Base-by-base conservation (phyloP, 2,329 filamentous ascomycete species). In the Proliferodiscus dingleyae region DNA sequence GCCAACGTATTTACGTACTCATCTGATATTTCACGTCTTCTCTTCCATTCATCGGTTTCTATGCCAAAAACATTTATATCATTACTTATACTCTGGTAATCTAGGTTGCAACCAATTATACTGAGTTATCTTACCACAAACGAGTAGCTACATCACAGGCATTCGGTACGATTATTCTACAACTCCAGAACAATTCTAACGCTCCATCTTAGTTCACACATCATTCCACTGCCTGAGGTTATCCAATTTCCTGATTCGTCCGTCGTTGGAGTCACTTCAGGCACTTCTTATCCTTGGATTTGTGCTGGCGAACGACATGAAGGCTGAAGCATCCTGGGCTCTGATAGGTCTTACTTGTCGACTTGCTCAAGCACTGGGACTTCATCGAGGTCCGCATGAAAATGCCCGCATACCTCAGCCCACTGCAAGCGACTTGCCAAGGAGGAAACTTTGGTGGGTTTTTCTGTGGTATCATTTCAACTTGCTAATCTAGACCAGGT, bases 301-400 rank as follows among this genome's bases (percentile, higher is more conserved):
- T 51, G 79, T 81, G 2, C 67, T 84, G 2, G 66, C 83, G 21
- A 84, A 84, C 53, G 80, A 84, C 48, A 84, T 84, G 80, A 83
- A 83, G 57, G 80, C 80, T 1, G 80, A 84, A 56, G 80, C 78
- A 0, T 83, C 80, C 0, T 84, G 80, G 80, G 80, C 80, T 0
- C 61, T 84, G 43, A 72, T 81, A 41, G 80, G 80, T 1, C 71
- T 83, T 36, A 82, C 80, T 0, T 82, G 79, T 50, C 73, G 80
- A 21, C 69, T 84, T n/a, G 80, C 80, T 0, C 79, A 83, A 58
- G 82, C 80, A 0, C 67, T 84, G 1, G 80, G 80, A 4, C 66
- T 84, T 9, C 80, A 84, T 57, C 53, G 59, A 41, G 59, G 55
- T 15, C 58, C 58, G 23, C 44, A 47, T 43, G 55, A 64, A 52